These are phyloP conservation scores for Aureobasidium sp. DNA, from an alignment of 2,329 filamentous ascomycete genomes.

Conservation along the genomic window DNA sequence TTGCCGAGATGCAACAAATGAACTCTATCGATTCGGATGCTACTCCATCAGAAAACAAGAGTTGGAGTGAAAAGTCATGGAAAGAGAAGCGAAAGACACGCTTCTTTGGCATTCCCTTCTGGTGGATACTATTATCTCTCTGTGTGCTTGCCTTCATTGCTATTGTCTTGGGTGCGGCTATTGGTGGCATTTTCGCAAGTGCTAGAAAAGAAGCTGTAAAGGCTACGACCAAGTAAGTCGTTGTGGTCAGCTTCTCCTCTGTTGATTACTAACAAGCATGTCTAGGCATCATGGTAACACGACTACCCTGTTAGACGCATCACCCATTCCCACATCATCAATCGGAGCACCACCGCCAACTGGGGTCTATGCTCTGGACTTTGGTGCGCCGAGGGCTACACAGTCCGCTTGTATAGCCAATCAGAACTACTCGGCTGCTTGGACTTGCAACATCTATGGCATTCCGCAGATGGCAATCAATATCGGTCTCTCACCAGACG, in stretches of 20 bases:
- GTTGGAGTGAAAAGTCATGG: constrained; percentile 33
- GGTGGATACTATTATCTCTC: constrained; percentile 27
- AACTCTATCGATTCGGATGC: constrained; percentile 16
- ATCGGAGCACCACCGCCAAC: constrained; percentile 48
- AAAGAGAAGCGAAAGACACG: constrained; percentile 32
- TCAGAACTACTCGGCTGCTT: constrained; percentile 49
- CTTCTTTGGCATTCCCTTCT: constrained; percentile 30
- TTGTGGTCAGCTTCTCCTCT: not conserved
- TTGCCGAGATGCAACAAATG: constrained; percentile 12
- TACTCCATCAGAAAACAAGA: constrained; percentile 19
- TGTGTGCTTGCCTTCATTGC: constrained; percentile 27
- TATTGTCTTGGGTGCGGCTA: constrained; percentile 28
- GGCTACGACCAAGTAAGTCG: constrained; percentile 3
- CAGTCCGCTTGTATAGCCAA: constrained; percentile 54
- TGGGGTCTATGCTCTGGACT: constrained; percentile 51
- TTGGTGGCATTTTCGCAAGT: constrained; percentile 29
- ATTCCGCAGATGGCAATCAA: constrained; percentile 25
- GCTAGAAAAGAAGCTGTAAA: constrained; percentile 17
- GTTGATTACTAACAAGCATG: not conserved
- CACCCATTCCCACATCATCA: constrained; percentile 46
- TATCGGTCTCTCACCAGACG: constrained; percentile 21
- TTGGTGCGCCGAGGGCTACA: constrained; percentile 42
- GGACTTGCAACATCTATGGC: constrained; percentile 52
- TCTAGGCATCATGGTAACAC: not conserved
- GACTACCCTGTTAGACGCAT: constrained; percentile 35